These are phyloP conservation scores for Scedosporium apiospermum DNA, from an alignment of 2,329 filamentous ascomycete genomes.

Conservation along the genomic window DNA sequence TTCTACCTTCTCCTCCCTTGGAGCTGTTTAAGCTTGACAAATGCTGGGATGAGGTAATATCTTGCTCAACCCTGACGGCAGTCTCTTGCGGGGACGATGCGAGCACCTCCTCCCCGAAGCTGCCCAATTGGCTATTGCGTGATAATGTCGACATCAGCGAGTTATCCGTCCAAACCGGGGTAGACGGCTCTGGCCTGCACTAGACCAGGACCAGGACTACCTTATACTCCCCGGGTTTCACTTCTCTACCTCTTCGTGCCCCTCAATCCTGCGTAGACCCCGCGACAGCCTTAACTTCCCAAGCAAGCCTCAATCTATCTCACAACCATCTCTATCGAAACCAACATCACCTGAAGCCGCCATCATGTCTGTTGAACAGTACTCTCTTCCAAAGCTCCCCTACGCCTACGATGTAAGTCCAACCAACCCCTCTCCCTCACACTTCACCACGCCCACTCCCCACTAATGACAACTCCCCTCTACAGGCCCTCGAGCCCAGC, in stretches of 20 bases:
- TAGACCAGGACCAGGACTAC: no score
- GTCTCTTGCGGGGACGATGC: neutral
- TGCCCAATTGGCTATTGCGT: neutral
- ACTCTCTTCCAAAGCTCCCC: conserved; percentile 55
- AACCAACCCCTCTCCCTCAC: neutral
- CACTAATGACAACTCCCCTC: neutral
- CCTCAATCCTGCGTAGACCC: neutral
- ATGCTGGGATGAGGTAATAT: conserved; percentile 5
- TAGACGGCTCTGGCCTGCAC: no score
- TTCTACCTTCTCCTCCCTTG: no score
- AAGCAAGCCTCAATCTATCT: neutral
- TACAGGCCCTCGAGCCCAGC: conserved; percentile 58
- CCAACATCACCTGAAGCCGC: conserved; percentile 1
- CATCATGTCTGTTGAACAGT: conserved; percentile 31
- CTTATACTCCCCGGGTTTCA: no score
- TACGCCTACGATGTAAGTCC: conserved; percentile 60
- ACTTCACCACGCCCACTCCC: no score
- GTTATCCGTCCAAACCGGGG: no score
- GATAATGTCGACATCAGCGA: no score
- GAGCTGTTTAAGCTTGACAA: neutral
- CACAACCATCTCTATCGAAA: neutral
- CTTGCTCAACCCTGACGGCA: neutral
- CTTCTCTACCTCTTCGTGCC: neutral
- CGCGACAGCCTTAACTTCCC: neutral
- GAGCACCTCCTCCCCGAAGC: neutral